Evolutionary conservation across 257 asterid species (phyloP).

Genomic region (Plantago ovata): DNA sequence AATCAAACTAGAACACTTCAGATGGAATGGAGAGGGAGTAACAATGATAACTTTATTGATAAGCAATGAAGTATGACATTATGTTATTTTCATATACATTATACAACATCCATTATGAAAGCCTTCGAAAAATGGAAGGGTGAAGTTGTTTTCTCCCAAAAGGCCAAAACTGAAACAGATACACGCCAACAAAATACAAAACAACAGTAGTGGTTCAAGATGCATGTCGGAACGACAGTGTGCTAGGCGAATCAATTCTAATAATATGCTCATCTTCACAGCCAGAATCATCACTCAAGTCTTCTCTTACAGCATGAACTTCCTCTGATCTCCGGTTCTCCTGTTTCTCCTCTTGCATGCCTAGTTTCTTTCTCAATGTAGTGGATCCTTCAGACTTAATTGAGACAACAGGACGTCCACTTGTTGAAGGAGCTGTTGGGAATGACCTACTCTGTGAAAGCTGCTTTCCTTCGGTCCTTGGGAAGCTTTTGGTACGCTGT

Average conservation of each 20-base stretch:
- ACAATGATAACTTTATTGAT: no score
- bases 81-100: no score
- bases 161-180: background rate
- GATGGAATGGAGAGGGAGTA: no score
- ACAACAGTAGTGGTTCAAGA: slow-evolving; percentile 21
- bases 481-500: slow-evolving; percentile 32
- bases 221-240: slow-evolving; percentile 47
- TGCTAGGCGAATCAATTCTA: slow-evolving; percentile 81
- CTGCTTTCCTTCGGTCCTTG: slow-evolving; percentile 23
- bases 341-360: slow-evolving; percentile 25
- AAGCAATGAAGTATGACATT: no score
- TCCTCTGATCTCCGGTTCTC: slow-evolving; percentile 20
- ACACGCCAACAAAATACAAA: background rate
- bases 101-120: no score
- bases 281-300: slow-evolving; percentile 85
- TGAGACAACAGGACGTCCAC: slow-evolving; percentile 37
- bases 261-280: slow-evolving; percentile 71
- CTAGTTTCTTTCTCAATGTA: slow-evolving; percentile 37
- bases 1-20: no score
- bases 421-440: slow-evolving; percentile 45
- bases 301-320: slow-evolving; percentile 30
- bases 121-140: no score
- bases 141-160: background rate
- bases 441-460: slow-evolving; percentile 57
- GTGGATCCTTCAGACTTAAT: slow-evolving; percentile 73